Evolutionary conservation across 73 alveolate species (phyloP).

Genomic region (Blepharisma stoltei): DNA sequence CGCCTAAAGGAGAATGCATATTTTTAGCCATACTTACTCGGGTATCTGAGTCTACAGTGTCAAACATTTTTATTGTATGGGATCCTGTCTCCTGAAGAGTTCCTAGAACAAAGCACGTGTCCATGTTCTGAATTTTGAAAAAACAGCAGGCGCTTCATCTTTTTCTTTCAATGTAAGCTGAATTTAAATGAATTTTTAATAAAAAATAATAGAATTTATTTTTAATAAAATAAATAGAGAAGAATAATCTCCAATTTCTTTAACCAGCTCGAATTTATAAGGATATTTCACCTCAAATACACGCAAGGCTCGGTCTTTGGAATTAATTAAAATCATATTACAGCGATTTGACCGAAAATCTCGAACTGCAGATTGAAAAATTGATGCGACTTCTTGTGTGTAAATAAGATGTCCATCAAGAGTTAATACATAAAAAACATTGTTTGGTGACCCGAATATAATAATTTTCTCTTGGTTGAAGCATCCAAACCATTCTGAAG

Average conservation of each 20-base stretch:
- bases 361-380: slow-evolving; percentile 22
- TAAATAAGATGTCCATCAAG: background rate
- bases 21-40: slow-evolving; percentile 10
- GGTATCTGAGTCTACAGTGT: slow-evolving; percentile 7
- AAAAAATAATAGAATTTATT: no score
- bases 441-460: background rate
- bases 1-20: slow-evolving; percentile 28
- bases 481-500: slow-evolving; percentile 11
- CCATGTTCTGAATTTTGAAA: slow-evolving; percentile 16
- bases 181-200: no score
- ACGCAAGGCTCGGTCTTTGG: slow-evolving; percentile 11
- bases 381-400: background rate
- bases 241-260: slow-evolving; percentile 22
- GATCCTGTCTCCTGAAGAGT: slow-evolving; percentile 15
- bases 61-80: slow-evolving; percentile 20
- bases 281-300: slow-evolving; percentile 21
- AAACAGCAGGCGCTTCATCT: background rate
- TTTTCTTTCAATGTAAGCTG: slow-evolving; percentile 13
- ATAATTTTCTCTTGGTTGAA: background rate
- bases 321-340: background rate
- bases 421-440: slow-evolving; percentile 13
- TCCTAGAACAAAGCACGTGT: slow-evolving; percentile 11
- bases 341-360: background rate
- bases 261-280: background rate
- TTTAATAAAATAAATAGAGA: no score